Conservation (phyloP, 768 basidiomycete genomes). For the Mycena chlorophos region DNA sequence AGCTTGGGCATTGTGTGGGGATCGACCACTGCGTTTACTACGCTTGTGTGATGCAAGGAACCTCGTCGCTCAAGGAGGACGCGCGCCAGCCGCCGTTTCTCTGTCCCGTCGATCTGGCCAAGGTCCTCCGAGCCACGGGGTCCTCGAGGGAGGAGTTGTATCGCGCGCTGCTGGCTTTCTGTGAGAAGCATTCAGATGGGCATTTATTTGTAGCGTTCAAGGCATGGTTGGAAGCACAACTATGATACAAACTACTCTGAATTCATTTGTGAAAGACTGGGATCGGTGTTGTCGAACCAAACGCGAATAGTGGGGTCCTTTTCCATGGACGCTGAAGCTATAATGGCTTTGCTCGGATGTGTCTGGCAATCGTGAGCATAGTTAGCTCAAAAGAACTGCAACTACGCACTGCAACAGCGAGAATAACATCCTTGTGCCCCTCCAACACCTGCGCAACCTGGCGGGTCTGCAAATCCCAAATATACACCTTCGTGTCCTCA, state of each 20-base stretch:
- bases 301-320: slow-evolving; percentile 83
- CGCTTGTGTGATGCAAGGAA: slow-evolving; percentile 40
- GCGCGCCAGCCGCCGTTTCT: slow-evolving; percentile 38
- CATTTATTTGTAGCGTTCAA: slow-evolving; percentile 33
- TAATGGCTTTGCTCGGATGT: slow-evolving; percentile 70
- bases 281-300: slow-evolving; percentile 44
- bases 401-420: slow-evolving; percentile 1
- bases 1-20: slow-evolving; percentile 43
- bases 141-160: slow-evolving; percentile 24
- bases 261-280: neutral
- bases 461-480: slow-evolving; percentile 88
- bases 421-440: slow-evolving; percentile 71
- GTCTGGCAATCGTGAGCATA: slow-evolving; percentile 45
- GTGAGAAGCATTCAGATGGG: slow-evolving; percentile 25
- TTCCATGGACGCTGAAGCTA: slow-evolving; percentile 89
- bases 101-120: slow-evolving; percentile 35
- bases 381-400: slow-evolving; percentile 3
- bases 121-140: slow-evolving; percentile 30
- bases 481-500: slow-evolving; percentile 84
- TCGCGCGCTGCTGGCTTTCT: slow-evolving; percentile 29
- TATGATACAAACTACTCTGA: neutral
- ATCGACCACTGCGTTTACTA: slow-evolving; percentile 42
- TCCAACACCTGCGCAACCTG: slow-evolving; percentile 73
- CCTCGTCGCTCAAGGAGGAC: slow-evolving; percentile 33
- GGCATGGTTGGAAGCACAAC: slow-evolving; percentile 26